A percentile compares a stretch with the other conserved stretches of the same genome.
phyloP scores from a whole-genome alignment of 2,329 filamentous ascomycete genomes.

The Thermothelomyces thermophilus region DNA sequence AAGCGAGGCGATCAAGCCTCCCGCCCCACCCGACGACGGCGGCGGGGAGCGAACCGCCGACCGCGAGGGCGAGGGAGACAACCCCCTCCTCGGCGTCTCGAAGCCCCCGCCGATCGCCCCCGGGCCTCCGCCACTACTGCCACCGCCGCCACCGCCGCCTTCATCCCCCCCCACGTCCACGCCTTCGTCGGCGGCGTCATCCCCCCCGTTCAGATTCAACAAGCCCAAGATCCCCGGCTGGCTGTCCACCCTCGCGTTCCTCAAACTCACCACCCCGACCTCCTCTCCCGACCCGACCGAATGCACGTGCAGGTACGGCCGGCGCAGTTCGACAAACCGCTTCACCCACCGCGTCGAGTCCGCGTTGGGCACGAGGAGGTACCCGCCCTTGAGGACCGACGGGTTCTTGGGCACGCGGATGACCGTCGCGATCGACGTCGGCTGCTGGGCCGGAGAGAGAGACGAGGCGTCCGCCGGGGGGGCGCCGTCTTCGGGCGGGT shows the following conservation, averaged over 20 bases:
- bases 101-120: constrained; percentile 33
- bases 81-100: background rate
- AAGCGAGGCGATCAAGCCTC: constrained; percentile 48
- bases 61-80: constrained; percentile 4
- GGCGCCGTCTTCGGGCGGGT: constrained; percentile 59
- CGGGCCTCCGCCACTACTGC: background rate
- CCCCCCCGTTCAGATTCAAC: constrained; percentile 41
- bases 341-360: constrained; percentile 82
- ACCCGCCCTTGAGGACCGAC: constrained; percentile 75
- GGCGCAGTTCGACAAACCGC: constrained; percentile 84
- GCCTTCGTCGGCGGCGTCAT: constrained; percentile 26
- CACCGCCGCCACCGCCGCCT: constrained; percentile 22
- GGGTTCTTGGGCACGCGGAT: constrained; percentile 75
- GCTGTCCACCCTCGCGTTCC: constrained; percentile 85
- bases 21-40: constrained; percentile 26
- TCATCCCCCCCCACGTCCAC: constrained; percentile 39
- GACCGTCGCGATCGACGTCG: constrained; percentile 68
- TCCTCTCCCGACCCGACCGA: constrained; percentile 81
- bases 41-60: background rate
- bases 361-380: constrained; percentile 76
- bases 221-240: constrained; percentile 80
- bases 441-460: constrained; percentile 34
- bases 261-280: constrained; percentile 79
- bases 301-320: constrained; percentile 89
- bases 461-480: constrained; percentile 24